Base-by-base conservation (phyloP, 768 basidiomycete species). In the Tulasnella sp. region DNA sequence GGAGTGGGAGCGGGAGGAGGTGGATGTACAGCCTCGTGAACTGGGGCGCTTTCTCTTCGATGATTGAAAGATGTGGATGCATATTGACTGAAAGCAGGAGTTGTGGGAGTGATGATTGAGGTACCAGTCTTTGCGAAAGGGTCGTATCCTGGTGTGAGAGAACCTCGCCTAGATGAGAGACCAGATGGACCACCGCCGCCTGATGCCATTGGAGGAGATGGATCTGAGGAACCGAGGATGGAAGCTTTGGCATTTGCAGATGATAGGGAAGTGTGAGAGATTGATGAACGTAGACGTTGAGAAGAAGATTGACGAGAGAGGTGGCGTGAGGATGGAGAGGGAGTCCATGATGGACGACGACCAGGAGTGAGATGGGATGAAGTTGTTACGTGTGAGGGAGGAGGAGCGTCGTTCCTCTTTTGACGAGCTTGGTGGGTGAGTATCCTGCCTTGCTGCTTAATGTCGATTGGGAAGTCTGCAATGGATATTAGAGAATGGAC, bases 391-490 rank as follows among this genome's bases (percentile, higher is more conserved):
- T 16, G 37, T 27, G n/a, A 22, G 48, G 16, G 48, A 34, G 25
- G 29, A 8, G 10, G 48, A 53, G 22, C 20, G 9, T 20, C 25
- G 9, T 13, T 35, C 10, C 19, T 22, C 2, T 9, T 33, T 29
- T 51, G 39, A 37, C 29, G 48, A 43, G 39, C 33, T 20, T 29
- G 32, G 37, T 37, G 58, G 28, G 58, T 34, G 24, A 58, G 55
- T 19, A 45, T 46, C 19, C 52, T 39, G 9, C 19, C 48, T 32
- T 46, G 54, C 25, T 32, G 32, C 19, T 31, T 37, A 32, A 37
- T 15, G 29, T 33, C 47, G 24, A 34, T 64, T 35, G 75, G 74
- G 54, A 77, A 65, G 61, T 78, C 77, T 76, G 22, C 28, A 31
- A 55, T 37, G 19, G 57, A 33, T 39, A 24, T 35, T 20, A 25